These are phyloP conservation scores for Tetraselmis chui DNA, from an alignment of 139 green algal species.

Conservation along the genomic window DNA sequence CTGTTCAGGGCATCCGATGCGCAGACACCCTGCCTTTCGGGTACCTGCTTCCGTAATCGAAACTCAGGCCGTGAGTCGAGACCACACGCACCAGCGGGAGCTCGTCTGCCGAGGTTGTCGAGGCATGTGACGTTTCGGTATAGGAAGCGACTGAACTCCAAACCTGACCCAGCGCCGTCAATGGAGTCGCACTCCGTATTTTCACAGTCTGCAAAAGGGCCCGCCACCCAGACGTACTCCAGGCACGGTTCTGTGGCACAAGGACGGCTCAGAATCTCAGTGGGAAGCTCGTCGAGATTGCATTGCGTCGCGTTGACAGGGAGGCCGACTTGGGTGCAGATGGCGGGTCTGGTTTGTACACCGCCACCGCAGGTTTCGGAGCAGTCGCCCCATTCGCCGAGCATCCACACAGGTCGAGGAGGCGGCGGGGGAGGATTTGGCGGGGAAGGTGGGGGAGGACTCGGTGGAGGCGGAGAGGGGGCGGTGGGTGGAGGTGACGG, in stretches of 20 bases:
- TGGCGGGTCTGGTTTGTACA: not conserved
- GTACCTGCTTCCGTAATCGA: not conserved
- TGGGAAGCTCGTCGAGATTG: not conserved
- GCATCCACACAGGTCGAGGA: slow-evolving; percentile 7
- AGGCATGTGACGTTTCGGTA: not conserved
- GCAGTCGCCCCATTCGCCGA: slow-evolving; percentile 26
- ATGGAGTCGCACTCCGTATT: not conserved
- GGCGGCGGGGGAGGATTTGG: not conserved
- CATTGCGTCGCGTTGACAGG: not conserved
- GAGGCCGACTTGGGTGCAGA: not conserved
- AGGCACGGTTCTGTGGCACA: not conserved
- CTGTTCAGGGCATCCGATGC: slow-evolving; percentile 26
- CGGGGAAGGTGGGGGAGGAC: no score
- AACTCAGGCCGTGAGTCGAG: not conserved
- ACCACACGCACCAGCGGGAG: not conserved
- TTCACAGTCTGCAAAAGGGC: not conserved
- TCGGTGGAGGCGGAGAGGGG: not conserved
- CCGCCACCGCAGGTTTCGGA: not conserved
- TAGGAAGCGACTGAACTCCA: not conserved
- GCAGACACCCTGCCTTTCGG: not conserved
- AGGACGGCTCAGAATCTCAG: not conserved
- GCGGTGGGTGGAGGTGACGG: not conserved
- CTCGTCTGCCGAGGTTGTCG: not conserved
- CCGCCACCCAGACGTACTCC: not conserved
- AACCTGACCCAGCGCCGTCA: not conserved